Conservation (phyloP, 495 filamentous ascomycete genomes). For the Neurospora sp. region DNA sequence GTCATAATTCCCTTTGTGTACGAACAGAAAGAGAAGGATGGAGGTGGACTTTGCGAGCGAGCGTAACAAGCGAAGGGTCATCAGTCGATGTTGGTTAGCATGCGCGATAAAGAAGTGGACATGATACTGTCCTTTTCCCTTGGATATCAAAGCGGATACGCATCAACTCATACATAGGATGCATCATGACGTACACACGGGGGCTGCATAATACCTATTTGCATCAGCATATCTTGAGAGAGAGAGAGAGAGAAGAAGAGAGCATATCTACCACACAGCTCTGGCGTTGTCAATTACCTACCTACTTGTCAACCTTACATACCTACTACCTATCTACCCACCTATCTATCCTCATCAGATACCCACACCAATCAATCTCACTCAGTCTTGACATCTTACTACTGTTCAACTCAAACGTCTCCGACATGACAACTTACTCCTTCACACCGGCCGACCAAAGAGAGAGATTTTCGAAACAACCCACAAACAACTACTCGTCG, state of each 20-base stretch:
- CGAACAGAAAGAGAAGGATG: background rate
- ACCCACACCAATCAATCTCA: background rate
- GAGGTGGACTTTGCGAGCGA: background rate
- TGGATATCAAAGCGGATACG: background rate
- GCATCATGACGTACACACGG: background rate
- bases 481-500: background rate
- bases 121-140: background rate
- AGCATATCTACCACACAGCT: background rate
- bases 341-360: background rate
- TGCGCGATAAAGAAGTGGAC: background rate
- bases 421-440: background rate
- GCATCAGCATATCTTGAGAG: background rate
- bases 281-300: background rate
- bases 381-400: background rate
- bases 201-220: background rate
- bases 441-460: background rate
- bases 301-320: background rate
- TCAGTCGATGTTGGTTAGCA: background rate
- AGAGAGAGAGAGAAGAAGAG: background rate
- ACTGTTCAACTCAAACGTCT: background rate
- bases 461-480: background rate
- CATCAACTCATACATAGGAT: background rate
- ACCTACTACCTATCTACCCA: background rate
- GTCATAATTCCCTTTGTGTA: background rate
- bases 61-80: background rate